Evolutionary conservation across 75 land plant species (phyloP).

Genomic region (Cupressus sempervirens): DNA sequence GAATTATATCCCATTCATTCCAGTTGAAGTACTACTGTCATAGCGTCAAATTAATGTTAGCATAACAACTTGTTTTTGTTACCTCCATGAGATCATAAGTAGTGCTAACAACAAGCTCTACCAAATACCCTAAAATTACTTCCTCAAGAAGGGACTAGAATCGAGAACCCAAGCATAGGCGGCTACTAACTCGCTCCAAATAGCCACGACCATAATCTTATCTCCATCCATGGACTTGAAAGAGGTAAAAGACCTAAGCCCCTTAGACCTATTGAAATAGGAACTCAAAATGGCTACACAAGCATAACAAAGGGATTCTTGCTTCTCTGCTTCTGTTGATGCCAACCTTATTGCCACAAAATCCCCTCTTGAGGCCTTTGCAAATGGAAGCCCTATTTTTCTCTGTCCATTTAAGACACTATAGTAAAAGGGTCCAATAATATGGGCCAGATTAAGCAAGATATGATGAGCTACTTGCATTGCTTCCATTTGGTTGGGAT

Average conservation of each 20-base stretch:
- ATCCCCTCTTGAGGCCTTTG: constrained; percentile 29
- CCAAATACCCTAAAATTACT: constrained; percentile 20
- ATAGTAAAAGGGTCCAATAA: constrained; percentile 18
- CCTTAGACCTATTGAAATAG: constrained; percentile 29
- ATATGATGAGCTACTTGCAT: not conserved
- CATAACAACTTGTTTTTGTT: no score
- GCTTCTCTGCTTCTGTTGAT: not conserved
- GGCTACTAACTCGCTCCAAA: constrained; percentile 37
- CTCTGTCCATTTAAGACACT: constrained; percentile 36
- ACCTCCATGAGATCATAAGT: constrained; percentile 43
- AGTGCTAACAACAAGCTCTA: constrained; percentile 9
- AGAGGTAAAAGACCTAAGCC: constrained; percentile 27
- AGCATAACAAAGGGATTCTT: constrained; percentile 27
- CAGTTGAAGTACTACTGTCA: no score
- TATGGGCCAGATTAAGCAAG: constrained; percentile 21
- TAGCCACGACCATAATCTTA: constrained; percentile 18
- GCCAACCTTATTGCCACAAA: constrained; percentile 16
- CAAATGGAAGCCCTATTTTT: constrained; percentile 18
- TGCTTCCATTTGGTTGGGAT: no score
- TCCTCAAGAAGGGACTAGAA: constrained; percentile 1
- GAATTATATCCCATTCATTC: no score
- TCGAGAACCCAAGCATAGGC: constrained; percentile 42
- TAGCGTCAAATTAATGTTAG: no score
- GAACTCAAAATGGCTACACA: constrained; percentile 34
- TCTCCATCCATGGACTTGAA: constrained; percentile 23